phyloP scores from a whole-genome alignment of 306 rosid genomes.

The Vigna angularis region DNA sequence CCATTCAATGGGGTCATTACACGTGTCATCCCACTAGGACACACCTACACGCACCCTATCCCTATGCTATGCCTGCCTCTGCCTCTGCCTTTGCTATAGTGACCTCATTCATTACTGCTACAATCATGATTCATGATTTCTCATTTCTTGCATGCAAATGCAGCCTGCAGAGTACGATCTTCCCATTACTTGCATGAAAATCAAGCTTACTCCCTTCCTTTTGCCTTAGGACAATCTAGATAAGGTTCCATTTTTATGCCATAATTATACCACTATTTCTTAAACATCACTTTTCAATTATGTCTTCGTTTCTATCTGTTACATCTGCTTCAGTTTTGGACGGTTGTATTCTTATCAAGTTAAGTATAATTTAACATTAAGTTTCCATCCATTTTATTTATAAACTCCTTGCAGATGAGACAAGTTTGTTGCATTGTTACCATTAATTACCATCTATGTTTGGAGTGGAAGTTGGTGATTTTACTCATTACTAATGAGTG shows the following conservation, averaged over 20 bases:
- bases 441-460: conserved; percentile 10
- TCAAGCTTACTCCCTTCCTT: neutral
- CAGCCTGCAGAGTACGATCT: conserved; percentile 36
- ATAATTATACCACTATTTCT: neutral
- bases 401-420: neutral
- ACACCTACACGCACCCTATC: neutral
- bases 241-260: neutral
- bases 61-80: conserved; percentile 1
- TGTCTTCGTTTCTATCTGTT: too few species aligned
- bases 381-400: too few species aligned
- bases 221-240: conserved; percentile 28
- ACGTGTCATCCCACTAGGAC: conserved; percentile 44
- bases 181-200: conserved; percentile 39
- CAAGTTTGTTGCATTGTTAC: conserved; percentile 2
- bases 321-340: too few species aligned
- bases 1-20: conserved; percentile 48
- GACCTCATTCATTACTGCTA: conserved; percentile 41
- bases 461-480: neutral
- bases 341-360: too few species aligned
- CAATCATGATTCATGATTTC: conserved; percentile 45
- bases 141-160: conserved; percentile 43
- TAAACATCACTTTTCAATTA: neutral
- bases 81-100: conserved; percentile 2
- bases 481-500: conserved; percentile 16
- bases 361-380: too few species aligned